Conservation (phyloP, 202 grass and related monocot genomes). For the Alloteropsis angusta region DNA sequence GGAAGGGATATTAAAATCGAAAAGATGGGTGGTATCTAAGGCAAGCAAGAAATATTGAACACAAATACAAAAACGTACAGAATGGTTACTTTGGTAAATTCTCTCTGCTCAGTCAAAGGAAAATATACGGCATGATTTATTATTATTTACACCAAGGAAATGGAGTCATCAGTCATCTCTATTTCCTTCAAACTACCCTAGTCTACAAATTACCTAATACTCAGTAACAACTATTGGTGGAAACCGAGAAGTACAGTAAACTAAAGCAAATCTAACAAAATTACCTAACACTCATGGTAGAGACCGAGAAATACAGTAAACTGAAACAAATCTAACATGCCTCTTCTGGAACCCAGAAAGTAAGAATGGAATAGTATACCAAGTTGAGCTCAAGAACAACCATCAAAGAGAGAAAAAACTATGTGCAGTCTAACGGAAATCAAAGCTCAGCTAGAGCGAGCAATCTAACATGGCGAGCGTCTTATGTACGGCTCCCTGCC, state of each 20-base stretch:
- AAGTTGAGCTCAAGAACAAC: neutral
- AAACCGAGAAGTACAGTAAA: slow-evolving; percentile 7
- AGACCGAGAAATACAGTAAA: slow-evolving; percentile 7
- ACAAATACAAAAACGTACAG: neutral
- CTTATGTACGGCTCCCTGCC: slow-evolving; percentile 39
- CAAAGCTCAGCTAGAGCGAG: slow-evolving; percentile 28
- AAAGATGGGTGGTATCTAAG: neutral
- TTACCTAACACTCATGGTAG: neutral
- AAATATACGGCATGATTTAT: neutral
- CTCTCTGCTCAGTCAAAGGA: neutral
- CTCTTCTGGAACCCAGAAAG: neutral
- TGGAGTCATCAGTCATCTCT: slow-evolving; percentile 8
- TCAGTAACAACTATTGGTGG: neutral
- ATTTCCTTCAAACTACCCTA: slow-evolving; percentile 11
- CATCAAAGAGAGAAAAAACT: neutral
- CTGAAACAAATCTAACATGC: neutral
- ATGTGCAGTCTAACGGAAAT: neutral
- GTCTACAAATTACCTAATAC: neutral
- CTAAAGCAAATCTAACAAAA: neutral
- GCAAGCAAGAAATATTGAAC: neutral
- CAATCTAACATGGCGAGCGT: slow-evolving; percentile 66
- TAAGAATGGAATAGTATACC: slow-evolving; percentile 1
- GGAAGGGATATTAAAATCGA: neutral
- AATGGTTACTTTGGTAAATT: neutral
- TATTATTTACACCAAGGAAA: slow-evolving; percentile 38